phyloP scores from a whole-genome alignment of 2,329 filamentous ascomycete genomes.

The Cyclaneusma minus region DNA sequence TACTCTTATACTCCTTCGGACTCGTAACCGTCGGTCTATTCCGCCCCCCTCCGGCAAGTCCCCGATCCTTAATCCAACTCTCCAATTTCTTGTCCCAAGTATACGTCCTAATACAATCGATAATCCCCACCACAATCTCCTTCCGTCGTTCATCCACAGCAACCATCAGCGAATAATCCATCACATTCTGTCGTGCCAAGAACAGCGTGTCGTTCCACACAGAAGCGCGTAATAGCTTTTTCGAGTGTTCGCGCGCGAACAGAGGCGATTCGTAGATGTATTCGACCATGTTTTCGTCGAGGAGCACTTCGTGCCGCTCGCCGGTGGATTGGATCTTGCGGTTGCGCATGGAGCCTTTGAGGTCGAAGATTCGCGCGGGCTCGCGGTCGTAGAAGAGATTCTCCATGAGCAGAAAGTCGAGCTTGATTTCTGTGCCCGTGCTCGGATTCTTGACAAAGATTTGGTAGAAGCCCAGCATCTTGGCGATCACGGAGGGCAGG shows the following conservation, averaged over 20 bases:
- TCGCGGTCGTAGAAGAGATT: conserved; percentile 94
- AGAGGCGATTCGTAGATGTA: conserved; percentile 96
- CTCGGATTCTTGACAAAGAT: conserved; percentile 90
- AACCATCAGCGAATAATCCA: conserved; percentile 99
- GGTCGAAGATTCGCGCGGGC: conserved; percentile 80
- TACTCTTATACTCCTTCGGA: conserved; percentile 92
- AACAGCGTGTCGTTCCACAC: conserved; percentile 98
- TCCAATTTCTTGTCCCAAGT: conserved; percentile 99
- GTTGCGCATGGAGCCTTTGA: conserved; percentile 98
- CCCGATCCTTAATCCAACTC: conserved; percentile 97
- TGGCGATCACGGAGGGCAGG: conserved; percentile 89
- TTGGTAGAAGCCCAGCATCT: conserved; percentile 98
- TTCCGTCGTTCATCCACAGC: conserved; percentile 76
- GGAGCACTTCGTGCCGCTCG: conserved; percentile 85
- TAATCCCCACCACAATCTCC: conserved; percentile 92
- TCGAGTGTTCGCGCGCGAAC: conserved; percentile 89
- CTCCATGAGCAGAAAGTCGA: conserved; percentile 90
- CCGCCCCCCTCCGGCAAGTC: conserved; percentile 58
- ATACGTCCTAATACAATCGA: conserved; percentile 95
- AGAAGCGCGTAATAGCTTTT: conserved; percentile 77
- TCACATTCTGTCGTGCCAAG: conserved; percentile 85
- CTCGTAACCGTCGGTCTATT: conserved; percentile 90
- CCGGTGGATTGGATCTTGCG: conserved; percentile 93
- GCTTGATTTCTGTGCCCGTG: conserved; percentile 85
- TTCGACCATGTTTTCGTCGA: conserved; percentile 98